Conservation (phyloP, 805 yeast genomes). For the Ogataea neopini region DNA sequence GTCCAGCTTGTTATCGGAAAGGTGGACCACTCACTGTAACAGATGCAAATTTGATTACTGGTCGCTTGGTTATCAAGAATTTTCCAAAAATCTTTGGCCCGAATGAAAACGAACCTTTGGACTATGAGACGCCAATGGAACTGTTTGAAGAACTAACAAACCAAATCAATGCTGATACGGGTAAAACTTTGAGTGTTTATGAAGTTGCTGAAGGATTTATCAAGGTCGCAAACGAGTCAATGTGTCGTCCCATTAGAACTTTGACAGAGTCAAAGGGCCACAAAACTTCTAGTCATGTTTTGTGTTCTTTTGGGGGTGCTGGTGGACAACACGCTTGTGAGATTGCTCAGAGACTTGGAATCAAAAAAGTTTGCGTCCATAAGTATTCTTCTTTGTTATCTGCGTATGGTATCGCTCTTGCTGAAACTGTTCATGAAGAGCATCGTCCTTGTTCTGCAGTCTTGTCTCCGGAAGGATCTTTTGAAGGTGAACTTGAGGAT, state of each 20-base stretch:
- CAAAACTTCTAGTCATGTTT: constrained; percentile 57
- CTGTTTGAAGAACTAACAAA: constrained; percentile 57
- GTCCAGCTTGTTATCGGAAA: constrained; percentile 84
- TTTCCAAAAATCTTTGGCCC: constrained; percentile 88
- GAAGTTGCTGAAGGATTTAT: constrained; percentile 81
- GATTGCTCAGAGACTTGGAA: constrained; percentile 70
- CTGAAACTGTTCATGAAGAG: constrained; percentile 75
- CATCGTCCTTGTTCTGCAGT: constrained; percentile 67
- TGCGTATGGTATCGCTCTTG: constrained; percentile 56
- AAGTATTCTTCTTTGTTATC: constrained; percentile 79
- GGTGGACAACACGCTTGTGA: constrained; percentile 89
- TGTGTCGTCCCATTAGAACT: constrained; percentile 86
- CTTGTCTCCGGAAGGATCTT: constrained; percentile 21
- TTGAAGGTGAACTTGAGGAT: constrained; percentile 46
- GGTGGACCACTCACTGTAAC: constrained; percentile 85
- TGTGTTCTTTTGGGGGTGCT: constrained; percentile 89
- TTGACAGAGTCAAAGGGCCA: constrained; percentile 84
- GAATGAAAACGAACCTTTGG: constrained; percentile 69
- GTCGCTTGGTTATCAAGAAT: constrained; percentile 67
- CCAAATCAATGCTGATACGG: constrained; percentile 52
- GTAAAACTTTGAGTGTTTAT: constrained; percentile 48
- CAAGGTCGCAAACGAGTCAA: constrained; percentile 79
- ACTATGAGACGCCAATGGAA: constrained; percentile 47
- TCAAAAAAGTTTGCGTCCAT: constrained; percentile 66
- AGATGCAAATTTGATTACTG: constrained; percentile 76